Base-by-base conservation (phyloP, 176 grass and related monocot genomes). In the Aegilops umbellulata region DNA sequence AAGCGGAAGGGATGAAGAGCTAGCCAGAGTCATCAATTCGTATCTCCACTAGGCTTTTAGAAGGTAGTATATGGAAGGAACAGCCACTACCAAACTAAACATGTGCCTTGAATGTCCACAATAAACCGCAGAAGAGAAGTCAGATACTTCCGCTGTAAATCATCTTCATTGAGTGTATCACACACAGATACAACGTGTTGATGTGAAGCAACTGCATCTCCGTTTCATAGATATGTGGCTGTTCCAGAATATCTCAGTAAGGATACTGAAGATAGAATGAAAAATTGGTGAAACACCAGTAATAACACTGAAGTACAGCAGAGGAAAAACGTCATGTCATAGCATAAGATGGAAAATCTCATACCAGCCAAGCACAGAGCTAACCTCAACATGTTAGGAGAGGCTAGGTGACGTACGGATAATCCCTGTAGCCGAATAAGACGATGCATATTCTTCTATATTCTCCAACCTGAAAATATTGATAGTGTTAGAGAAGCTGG, bases 391-490 rank as follows among this genome's bases (percentile, higher is more conserved):
- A 94, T 93, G 89, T 14, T 89, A 87, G 41, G 68, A 83, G 19
- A 98, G 69, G 61, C 36, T 77, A 79, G 79, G 10, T 74, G 90
- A 94, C 70, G 91, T 80, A 88, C 92, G 96, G 64, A 94, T 84
- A 72, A 86, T 29, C 78, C 95, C 93, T 65, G 91, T 86, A 70
- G 81, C 80, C 6, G 90, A 92, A 87, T 98, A 98, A n/a, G 88
- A 85, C 20, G 80, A 60, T 17, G 90, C 93, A 86, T 98, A 83
- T 49, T 91, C 90, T 84, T 98, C 92, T 76, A 98, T 95, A 72
- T 87, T 91, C 35, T 92, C 90, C 75, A 95, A 91, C 84, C 88
- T 91, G 83, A 87, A 95, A 22, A 69, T 85, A 61, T 22, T 34
- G 36, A 20, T 35, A 51, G 16, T 82, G 66, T 62, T 6, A n/a